Percentiles rank a stretch among this genome's conserved stretches.
Conservation (phyloP, 371 early-diverging fungal species). For the Nematocida ironsii region DNA sequence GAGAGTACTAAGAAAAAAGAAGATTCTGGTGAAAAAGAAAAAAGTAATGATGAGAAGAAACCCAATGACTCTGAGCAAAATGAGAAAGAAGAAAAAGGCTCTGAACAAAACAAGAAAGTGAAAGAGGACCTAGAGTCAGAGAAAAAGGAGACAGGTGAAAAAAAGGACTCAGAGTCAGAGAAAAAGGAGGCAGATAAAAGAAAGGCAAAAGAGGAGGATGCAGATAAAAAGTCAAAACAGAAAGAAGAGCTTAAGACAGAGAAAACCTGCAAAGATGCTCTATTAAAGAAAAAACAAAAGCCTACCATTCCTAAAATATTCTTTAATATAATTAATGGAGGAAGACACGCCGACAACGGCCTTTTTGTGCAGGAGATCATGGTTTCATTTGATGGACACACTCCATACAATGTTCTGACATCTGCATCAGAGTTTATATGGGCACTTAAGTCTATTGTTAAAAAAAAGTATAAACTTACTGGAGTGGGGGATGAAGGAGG, state of each 20-base stretch:
- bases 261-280: neutral
- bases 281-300: neutral
- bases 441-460: constrained; percentile 83
- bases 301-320: constrained; percentile 81
- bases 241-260: neutral
- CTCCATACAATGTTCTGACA: constrained; percentile 56
- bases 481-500: constrained; percentile 99
- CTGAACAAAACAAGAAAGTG: neutral
- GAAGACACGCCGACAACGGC: constrained; percentile 95
- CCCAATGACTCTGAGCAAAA: neutral
- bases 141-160: neutral
- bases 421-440: constrained; percentile 82
- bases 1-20: neutral
- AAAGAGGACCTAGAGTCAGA: neutral
- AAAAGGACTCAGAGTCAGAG: neutral
- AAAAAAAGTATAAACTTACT: constrained; percentile 89
- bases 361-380: constrained; percentile 98
- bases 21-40: neutral
- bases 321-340: constrained; percentile 98
- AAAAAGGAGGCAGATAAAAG: neutral
- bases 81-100: neutral
- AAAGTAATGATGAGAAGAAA: neutral
- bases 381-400: constrained; percentile 73
- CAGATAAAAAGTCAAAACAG: neutral
- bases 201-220: neutral